Evolutionary conservation across 768 basidiomycete species (phyloP), one percentile per base, ranked within the genome.

Genomic region (Pholiota microspora): DNA sequence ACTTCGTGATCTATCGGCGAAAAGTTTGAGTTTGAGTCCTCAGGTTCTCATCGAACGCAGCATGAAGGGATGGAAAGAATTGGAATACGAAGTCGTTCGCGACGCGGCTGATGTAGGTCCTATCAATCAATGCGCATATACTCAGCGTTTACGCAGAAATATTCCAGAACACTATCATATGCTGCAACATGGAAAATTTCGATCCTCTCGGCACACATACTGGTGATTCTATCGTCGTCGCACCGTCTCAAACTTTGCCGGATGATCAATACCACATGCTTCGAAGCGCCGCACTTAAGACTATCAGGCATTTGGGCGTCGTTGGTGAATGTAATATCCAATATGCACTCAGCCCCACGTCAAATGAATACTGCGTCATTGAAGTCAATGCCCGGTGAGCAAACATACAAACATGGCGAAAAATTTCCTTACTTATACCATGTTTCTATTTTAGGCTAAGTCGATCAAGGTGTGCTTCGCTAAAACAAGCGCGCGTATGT

Each of bases 211-310:
- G 97, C 59, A 98, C 93, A 21, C 97, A 99, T 70, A 99, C 97
- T 16, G 97, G 97, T 62, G 97, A 98, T 71, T 98, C 97, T 10
- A 99, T 99, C 67, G 97, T 99, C 65, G 94, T 98, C 38, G 97
- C 97, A 2, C 97, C 97, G 1, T 98, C 95, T 3, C 97, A 99
- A 72, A 98, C 97, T 0, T 75, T 99, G 16, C 92, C 96, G 27
- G 97, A 98, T 63, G 92, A 94, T 67, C 94, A 98, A 67, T 99
- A 98, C 73, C 96, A 99, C 75, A 98, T 98, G 97, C 78, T 98
- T 59, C 90, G 97, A 51, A 94, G 89, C 58, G 96, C 96, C 52
- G 97, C 97, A 23, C 87, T 99, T 77, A 98, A 98, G 75, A 92
- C 94, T 55, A 86, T 87, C 56, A 87, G 97, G 57, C 92, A 94